Evolutionary conservation across 2,329 filamentous ascomycete genomes (phyloP).

Genomic region (Metarhizium anisopliae): DNA sequence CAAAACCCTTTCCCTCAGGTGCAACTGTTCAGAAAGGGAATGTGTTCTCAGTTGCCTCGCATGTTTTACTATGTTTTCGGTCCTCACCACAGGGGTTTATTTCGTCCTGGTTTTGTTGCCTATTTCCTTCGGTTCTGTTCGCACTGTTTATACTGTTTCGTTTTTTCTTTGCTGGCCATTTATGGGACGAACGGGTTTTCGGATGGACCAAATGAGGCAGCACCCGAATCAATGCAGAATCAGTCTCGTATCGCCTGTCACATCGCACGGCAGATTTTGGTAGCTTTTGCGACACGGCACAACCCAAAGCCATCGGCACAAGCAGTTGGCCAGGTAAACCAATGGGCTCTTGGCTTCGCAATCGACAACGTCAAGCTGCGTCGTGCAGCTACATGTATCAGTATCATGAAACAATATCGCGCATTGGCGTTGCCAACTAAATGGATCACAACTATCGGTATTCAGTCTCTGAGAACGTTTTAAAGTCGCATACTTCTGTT

Average conservation of each 20-base stretch:
- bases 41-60: background rate
- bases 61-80: background rate
- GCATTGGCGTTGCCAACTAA: constrained; percentile 17
- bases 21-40: background rate
- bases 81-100: background rate
- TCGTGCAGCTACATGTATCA: constrained; percentile 22
- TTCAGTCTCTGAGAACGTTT: constrained; percentile 10
- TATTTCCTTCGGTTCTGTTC: background rate
- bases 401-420: constrained; percentile 13
- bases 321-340: constrained; percentile 22
- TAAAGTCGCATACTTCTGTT: constrained; percentile 3
- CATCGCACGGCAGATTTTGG: constrained; percentile 28
- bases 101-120: background rate
- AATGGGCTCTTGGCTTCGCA: constrained; percentile 22
- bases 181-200: constrained; percentile 25
- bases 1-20: background rate
- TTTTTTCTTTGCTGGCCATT: constrained; percentile 26
- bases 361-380: constrained; percentile 21
- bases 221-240: constrained; percentile 30
- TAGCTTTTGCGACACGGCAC: constrained; percentile 26
- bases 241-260: constrained; percentile 29
- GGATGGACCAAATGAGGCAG: constrained; percentile 29
- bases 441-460: constrained; percentile 17
- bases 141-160: background rate
- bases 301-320: constrained; percentile 24